Conservation (phyloP, 768 basidiomycete species). For the Boletales sp. region DNA sequence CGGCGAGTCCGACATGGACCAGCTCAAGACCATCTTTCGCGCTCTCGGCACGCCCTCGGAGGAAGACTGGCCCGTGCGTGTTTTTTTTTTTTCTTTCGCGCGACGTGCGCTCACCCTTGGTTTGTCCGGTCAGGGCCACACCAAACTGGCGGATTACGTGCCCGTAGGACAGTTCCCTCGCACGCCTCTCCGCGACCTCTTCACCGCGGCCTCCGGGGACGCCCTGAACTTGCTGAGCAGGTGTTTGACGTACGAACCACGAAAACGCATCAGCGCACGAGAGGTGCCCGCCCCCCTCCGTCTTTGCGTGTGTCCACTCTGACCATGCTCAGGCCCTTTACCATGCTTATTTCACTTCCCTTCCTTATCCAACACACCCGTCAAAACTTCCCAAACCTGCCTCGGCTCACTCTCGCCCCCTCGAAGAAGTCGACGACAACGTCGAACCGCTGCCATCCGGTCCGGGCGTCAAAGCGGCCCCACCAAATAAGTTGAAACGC, state of each 20-base stretch:
- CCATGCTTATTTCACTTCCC: constrained; percentile 84
- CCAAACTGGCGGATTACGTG: constrained; percentile 86
- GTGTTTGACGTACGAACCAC: constrained; percentile 83
- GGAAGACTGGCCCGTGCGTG: constrained; percentile 90
- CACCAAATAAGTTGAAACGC: constrained; percentile 60
- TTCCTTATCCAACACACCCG: constrained; percentile 86
- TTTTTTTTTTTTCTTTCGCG: too few species aligned
- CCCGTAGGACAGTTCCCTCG: constrained; percentile 84
- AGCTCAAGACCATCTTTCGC: constrained; percentile 89
- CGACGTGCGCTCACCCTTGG: not conserved
- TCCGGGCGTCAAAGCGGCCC: constrained; percentile 49
- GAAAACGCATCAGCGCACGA: constrained; percentile 71
- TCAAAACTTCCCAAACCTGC: constrained; percentile 80
- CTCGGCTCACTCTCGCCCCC: constrained; percentile 48
- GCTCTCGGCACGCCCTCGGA: constrained; percentile 96
- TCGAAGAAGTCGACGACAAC: constrained; percentile 79
- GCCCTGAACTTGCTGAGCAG: constrained; percentile 78
- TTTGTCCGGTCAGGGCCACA: constrained; percentile 64
- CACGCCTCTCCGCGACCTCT: constrained; percentile 77
- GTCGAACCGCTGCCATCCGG: constrained; percentile 50
- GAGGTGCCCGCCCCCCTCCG: constrained; percentile 49
- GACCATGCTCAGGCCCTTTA: constrained; percentile 89
- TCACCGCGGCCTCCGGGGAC: constrained; percentile 87
- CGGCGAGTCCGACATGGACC: constrained; percentile 95
- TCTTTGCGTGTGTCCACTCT: too few species aligned